Base-by-base conservation (phyloP, 345 rosid genomes). In the Rhizophora mangle region DNA sequence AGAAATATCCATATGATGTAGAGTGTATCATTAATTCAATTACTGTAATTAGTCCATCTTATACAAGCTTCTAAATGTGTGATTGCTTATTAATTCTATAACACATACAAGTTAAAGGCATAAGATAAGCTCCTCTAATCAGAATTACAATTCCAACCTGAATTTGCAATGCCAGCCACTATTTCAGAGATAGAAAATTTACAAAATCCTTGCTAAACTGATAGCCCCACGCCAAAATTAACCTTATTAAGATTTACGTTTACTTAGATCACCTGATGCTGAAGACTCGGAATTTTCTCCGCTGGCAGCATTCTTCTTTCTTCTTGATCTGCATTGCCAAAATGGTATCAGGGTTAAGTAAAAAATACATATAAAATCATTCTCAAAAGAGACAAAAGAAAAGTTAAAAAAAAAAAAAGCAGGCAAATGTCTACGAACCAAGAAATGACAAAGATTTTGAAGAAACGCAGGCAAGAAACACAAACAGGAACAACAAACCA, bases 251-350 rank as follows among this genome's bases (percentile, higher is more conserved):
- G 6, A 15, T 24, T 24, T 56, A 11, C 60, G 24, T 56, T 56
- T 27, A 21, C 30, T n/a, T 7, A 34, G 8, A 34, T 34, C 78
- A 89, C 98, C 97, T 74, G 80, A 78, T 64, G 91, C 77, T 52
- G 87, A 75, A 70, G 97, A 85, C 71, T 90, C 98, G 56, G 82
- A 74, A 80, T 82, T 87, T 69, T 92, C 98, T 78, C 92, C 97
- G 66, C 80, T 84, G 37, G 90, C 75, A 31, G 88, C 82, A 82
- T 82, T 87, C 77, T 92, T 96, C 84, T 90, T 96, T 71, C 97
- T 86, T 84, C 98, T 86, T 59, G 94, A 92, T 81, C 98, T 92
- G 85, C 84, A 78, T 59, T 68, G 70, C 61, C 67, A 64, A 59
- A 64, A 65, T 8, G 22, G 6, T 24, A 58, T 39, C 37, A 60